These are phyloP conservation scores for Trematosphaeria pertusa DNA, from an alignment of 2,329 filamentous ascomycete genomes.

Conservation along the genomic window DNA sequence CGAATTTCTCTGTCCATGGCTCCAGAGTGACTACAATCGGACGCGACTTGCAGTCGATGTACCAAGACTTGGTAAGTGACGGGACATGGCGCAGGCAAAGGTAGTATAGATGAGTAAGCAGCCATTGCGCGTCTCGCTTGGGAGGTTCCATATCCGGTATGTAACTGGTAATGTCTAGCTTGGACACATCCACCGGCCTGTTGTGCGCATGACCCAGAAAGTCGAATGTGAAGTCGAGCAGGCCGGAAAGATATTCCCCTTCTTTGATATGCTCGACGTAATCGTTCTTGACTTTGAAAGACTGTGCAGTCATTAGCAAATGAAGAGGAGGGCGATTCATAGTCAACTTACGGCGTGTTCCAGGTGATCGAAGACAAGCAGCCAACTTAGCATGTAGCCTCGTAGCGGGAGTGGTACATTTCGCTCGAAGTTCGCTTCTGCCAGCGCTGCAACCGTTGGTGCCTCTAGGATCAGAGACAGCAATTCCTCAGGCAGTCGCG, in stretches of 20 bases:
- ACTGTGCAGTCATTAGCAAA: conserved; percentile 53
- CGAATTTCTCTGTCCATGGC: conserved; percentile 80
- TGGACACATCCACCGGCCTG: conserved; percentile 72
- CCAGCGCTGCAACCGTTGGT: conserved; percentile 72
- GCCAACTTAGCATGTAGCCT: conserved; percentile 87
- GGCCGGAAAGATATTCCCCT: conserved; percentile 69
- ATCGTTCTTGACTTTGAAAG: conserved; percentile 80
- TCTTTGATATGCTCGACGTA: conserved; percentile 82
- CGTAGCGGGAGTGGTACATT: conserved; percentile 73
- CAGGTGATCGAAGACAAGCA: conserved; percentile 87
- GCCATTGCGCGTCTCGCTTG: conserved; percentile 79
- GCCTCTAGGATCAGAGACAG: conserved; percentile 82
- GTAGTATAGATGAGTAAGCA: conserved; percentile 87
- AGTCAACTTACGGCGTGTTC: conserved; percentile 62
- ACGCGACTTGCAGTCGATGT: conserved; percentile 76
- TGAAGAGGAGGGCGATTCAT: background rate
- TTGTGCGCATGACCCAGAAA: conserved; percentile 80
- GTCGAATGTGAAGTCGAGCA: conserved; percentile 83
- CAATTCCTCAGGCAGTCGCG: conserved; percentile 81
- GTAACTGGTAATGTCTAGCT: conserved; percentile 72
- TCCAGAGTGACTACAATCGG: conserved; percentile 83
- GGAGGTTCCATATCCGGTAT: conserved; percentile 65
- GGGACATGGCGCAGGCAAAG: conserved; percentile 78
- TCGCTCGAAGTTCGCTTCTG: conserved; percentile 68
- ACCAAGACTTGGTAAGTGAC: conserved; percentile 83